Evolutionary conservation across 768 basidiomycete species (phyloP).

Genomic region (Phlebiopsis flavidoalba): DNA sequence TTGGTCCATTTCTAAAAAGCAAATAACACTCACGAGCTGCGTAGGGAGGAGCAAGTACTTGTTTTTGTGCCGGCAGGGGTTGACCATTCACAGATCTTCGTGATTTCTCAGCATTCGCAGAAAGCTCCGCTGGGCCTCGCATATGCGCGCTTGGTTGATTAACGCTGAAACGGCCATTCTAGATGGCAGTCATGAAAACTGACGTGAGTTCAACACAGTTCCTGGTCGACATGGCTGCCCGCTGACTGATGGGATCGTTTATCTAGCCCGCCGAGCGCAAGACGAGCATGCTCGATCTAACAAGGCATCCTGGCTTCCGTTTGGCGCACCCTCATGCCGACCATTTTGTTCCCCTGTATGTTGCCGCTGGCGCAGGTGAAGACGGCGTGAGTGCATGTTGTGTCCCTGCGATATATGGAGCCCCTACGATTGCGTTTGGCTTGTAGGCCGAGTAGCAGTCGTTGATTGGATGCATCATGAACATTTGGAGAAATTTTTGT

Average conservation of each 20-base stretch:
- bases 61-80: slow-evolving; percentile 69
- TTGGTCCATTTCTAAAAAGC: neutral
- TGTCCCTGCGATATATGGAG: slow-evolving; percentile 49
- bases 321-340: slow-evolving; percentile 72
- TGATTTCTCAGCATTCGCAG: slow-evolving; percentile 46
- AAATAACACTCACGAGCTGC: neutral
- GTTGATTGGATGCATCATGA: neutral
- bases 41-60: slow-evolving; percentile 59
- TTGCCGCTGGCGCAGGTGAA: slow-evolving; percentile 71
- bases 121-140: slow-evolving; percentile 40
- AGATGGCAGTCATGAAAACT: slow-evolving; percentile 41
- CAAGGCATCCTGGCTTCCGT: slow-evolving; percentile 57
- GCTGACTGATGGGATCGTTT: neutral
- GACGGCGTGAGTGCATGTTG: slow-evolving; percentile 41
- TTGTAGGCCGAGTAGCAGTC: slow-evolving; percentile 22
- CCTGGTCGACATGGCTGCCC: neutral
- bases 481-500: neutral
- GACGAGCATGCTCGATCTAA: slow-evolving; percentile 48
- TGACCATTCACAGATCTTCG: slow-evolving; percentile 64
- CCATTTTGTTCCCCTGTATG: slow-evolving; percentile 76
- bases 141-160: slow-evolving; percentile 55
- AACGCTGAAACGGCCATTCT: slow-evolving; percentile 54
- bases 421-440: slow-evolving; percentile 65
- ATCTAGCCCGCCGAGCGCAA: slow-evolving; percentile 49
- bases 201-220: slow-evolving; percentile 36